Evolutionary conservation across 768 basidiomycete species (phyloP), one percentile per base, ranked within the genome.

Genomic region (Calvatia gigantea): DNA sequence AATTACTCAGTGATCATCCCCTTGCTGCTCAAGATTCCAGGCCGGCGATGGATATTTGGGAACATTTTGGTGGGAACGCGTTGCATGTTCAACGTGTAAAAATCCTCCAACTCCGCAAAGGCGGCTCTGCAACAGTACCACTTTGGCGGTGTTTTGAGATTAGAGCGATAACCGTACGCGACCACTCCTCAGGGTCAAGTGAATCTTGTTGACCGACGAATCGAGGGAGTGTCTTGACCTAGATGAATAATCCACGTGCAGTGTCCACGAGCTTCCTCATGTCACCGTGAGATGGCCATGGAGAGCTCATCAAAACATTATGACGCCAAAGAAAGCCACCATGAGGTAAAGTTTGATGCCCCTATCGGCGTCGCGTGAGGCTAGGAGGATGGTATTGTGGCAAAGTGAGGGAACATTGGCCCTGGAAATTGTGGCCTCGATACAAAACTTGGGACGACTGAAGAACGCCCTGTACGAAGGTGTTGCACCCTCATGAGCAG

Each of bases 1-100:
- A 74, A 83, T 76, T 71, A 70, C 70, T 58, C 51, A 60, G 61
- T 65, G 66, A 65, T 68, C 65, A 47, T 52, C 19, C 23, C n/a
- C n/a, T n/a, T n/a, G n/a, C n/a, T n/a, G 17, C 51, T 42, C 4
- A 52, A 8, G 14, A 52, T 2, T 12, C 4, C 19, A 65, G 64
- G 8, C 3, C 42, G 4, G 23, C 3, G 6, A 44, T 15, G 14
- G 19, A 1, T 6, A 7, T 7, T 12, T 2, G 15, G 69, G 68
- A 8, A 66, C 67, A 9, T 56, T 64, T 67, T 54, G 69, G 62
- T 61, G 15, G 47, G 37, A 17, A 41, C 41, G n/a, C 14, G 48
- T 6, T 42, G 3, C 51, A 52, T 52, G 39, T 63, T 31, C 17
- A 54, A 27, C 9, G 56, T 56, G 11, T 57, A 65, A 15, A 65